Evolutionary conservation across 257 asterid species (phyloP).

Genomic region (Catharanthus roseus): DNA sequence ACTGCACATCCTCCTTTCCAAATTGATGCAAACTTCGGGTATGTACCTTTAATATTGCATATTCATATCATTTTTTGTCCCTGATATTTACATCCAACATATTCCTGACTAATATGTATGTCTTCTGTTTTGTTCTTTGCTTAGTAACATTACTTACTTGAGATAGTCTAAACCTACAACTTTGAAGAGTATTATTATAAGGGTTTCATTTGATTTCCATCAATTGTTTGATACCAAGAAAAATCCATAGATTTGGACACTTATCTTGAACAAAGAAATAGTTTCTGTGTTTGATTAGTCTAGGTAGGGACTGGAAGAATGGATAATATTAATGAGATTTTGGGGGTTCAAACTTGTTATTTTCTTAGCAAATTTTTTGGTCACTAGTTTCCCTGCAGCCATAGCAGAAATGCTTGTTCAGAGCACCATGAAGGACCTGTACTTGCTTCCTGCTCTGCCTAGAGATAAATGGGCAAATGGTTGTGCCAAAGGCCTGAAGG

Average conservation of each 20-base stretch:
- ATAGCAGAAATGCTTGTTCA: constrained; percentile 83
- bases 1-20: constrained; percentile 87
- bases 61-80: background rate
- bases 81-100: background rate
- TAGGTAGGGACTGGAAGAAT: no score
- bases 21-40: constrained; percentile 87
- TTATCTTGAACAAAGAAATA: no score
- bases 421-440: constrained; percentile 56
- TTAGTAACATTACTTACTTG: background rate
- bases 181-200: no score
- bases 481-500: constrained; percentile 58
- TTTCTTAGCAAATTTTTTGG: background rate
- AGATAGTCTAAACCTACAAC: no score
- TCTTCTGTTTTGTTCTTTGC: background rate
- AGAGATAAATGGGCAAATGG: constrained; percentile 61
- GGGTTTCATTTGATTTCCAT: background rate
- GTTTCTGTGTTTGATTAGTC: no score
- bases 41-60: constrained; percentile 10
- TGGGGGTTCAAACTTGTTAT: constrained; percentile 16
- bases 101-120: background rate
- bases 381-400: constrained; percentile 61
- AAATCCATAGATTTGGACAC: no score
- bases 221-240: background rate
- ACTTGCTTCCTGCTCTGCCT: constrained; percentile 77
- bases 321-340: no score